Base-by-base conservation (phyloP, 2,329 filamentous ascomycete species). In the Pyricularia grisea region DNA sequence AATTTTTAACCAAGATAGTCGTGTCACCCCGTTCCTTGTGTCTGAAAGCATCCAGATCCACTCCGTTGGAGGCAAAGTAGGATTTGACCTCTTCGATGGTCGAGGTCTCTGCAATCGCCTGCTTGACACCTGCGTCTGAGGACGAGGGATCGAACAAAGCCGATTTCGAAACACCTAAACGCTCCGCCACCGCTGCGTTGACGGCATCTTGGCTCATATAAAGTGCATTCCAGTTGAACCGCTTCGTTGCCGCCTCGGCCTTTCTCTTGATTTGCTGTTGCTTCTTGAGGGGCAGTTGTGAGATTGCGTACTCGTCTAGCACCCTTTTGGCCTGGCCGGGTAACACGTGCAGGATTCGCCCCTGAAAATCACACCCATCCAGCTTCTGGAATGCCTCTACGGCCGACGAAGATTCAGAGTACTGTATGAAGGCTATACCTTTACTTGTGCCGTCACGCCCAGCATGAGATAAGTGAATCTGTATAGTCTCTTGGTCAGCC, bases 161-260 rank as follows among this genome's bases (percentile, higher is more conserved):
- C 12, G 93, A 90, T 82, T 99, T 99, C 69, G 91, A 90, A 69
- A 99, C 87, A 65, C 94, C 94, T 69, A 99, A 84, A 68, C 94
- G 90, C 76, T 90, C 88, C 66, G 95, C 93, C 71, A 97, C 88
- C 6, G 94, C 96, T 66, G 92, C 89, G 80, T 97, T 94, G 68
- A 99, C 93, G 67, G 95, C 92, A 81, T 99, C 94, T 81, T 93
- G 91, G 79, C 91, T 97, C 92, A 99, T 96, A 79, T 95, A 99
- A n/a, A 99, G 83, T n/a, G 94, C 94, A 82, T 99, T 99, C 95
- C 95, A 99, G 77, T 94, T 97, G 81, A 98, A 98, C 1, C 87
- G 88, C 66, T 86, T 88, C 33, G 89, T 90, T 10, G 91, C 85
- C 27, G 94, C 92, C 74, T 94, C 90, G 67, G 90, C 86, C 80